Conservation (phyloP, 2,329 filamentous ascomycete genomes). For the Aureobasidium sp. region DNA sequence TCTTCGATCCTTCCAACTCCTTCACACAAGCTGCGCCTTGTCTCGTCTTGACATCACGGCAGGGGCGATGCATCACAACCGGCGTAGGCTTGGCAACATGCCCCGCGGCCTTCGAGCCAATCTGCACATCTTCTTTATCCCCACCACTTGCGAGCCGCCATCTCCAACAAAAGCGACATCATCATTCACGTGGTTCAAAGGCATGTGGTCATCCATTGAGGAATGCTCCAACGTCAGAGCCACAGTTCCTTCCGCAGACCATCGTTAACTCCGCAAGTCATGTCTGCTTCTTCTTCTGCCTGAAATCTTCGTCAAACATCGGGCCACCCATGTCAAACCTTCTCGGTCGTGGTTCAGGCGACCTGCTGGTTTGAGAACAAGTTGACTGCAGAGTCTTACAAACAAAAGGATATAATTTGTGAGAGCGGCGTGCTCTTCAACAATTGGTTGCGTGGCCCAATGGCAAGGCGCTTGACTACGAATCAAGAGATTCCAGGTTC, state of each 20-base stretch:
- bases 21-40: conserved; percentile 8
- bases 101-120: background rate
- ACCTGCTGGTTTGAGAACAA: background rate
- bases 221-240: background rate
- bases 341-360: background rate
- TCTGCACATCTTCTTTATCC: background rate
- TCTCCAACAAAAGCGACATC: background rate
- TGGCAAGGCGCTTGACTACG: conserved; percentile 53
- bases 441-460: conserved; percentile 38
- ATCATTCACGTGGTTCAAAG: background rate
- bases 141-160: background rate
- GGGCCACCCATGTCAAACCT: background rate
- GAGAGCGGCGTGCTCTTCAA: too few relatives aligned
- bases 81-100: background rate
- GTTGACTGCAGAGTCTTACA: too few relatives aligned
- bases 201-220: background rate
- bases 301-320: background rate
- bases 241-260: background rate
- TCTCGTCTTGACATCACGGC: conserved; percentile 5
- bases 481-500: conserved; percentile 22
- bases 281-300: background rate
- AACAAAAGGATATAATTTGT: too few relatives aligned
- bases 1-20: conserved; percentile 3
- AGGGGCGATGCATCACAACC: background rate
- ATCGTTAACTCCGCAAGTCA: background rate